Evolutionary conservation across 2,329 filamentous ascomycete genomes (phyloP).

Genomic region (Teratosphaeria gauchensis): DNA sequence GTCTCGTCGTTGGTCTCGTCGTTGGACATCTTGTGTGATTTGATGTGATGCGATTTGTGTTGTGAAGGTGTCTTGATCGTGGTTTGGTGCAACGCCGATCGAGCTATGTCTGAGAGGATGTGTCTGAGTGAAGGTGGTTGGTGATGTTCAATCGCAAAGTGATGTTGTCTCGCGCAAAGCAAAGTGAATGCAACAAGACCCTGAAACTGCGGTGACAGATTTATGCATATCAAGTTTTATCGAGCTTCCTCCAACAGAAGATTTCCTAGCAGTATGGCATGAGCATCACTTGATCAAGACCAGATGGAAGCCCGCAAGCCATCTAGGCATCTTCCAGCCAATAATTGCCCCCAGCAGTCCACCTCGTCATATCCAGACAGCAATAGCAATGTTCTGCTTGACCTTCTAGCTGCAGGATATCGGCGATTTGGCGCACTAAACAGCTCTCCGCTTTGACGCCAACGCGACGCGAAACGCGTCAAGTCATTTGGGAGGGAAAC

Average conservation of each 20-base stretch:
- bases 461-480: not conserved
- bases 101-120: not conserved
- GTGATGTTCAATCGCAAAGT: not conserved
- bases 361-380: not conserved
- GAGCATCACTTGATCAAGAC: not conserved
- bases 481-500: not conserved
- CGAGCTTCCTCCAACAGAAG: not conserved
- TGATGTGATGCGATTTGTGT: not conserved
- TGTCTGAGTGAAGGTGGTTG: not conserved
- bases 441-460: not conserved
- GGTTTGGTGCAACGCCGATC: not conserved
- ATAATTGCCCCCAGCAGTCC: not conserved
- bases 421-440: not conserved
- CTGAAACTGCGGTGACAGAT: not conserved
- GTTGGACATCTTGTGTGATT: conserved; percentile 14
- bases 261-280: not conserved
- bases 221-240: not conserved
- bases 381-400: not conserved
- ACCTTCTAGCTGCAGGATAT: not conserved
- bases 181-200: not conserved
- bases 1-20: conserved; percentile 4
- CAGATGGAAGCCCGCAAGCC: not conserved
- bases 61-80: not conserved
- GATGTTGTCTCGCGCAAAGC: not conserved
- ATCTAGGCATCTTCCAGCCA: not conserved